Percentiles rank a stretch among this genome's conserved stretches.
Evolutionary conservation across 1,139 yeast genomes (phyloP).

Genomic region (Saccharomyces hybrid): DNA sequence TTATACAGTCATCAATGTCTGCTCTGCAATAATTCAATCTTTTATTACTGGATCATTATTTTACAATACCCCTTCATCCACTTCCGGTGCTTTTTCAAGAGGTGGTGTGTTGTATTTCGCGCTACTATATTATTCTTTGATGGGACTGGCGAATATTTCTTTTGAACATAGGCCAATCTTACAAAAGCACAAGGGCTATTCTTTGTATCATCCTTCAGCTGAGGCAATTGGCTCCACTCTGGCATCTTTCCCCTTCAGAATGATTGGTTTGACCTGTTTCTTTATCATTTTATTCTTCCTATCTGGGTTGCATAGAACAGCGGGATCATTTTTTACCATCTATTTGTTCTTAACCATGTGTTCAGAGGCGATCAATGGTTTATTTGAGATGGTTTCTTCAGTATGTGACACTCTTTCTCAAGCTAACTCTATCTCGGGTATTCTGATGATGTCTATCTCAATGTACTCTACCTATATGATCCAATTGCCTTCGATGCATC

Average conservation of each 20-base stretch:
- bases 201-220: slow-evolving; percentile 53
- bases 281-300: slow-evolving; percentile 45
- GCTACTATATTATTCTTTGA: slow-evolving; percentile 45
- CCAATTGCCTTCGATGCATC: slow-evolving; percentile 52
- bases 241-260: slow-evolving; percentile 42
- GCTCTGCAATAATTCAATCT: slow-evolving; percentile 44
- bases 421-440: slow-evolving; percentile 48
- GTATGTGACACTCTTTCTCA: slow-evolving; percentile 39
- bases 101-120: slow-evolving; percentile 52
- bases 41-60: slow-evolving; percentile 41
- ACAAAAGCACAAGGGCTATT: slow-evolving; percentile 48
- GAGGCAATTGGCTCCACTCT: slow-evolving; percentile 44
- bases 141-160: slow-evolving; percentile 49
- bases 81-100: slow-evolving; percentile 49
- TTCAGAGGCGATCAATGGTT: slow-evolving; percentile 37
- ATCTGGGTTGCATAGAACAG: slow-evolving; percentile 41
- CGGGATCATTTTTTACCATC: slow-evolving; percentile 49
- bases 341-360: slow-evolving; percentile 39
- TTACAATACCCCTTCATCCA: slow-evolving; percentile 38
- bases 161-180: slow-evolving; percentile 46
- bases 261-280: slow-evolving; percentile 39
- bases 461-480: slow-evolving; percentile 50
- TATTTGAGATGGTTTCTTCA: slow-evolving; percentile 47
- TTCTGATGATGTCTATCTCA: slow-evolving; percentile 40
- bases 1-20: slow-evolving; percentile 40